A percentile compares a stretch with the other conserved stretches of the same genome.
Evolutionary conservation across 495 filamentous ascomycete genomes (phyloP).

Genomic region (Tuber brumale): DNA sequence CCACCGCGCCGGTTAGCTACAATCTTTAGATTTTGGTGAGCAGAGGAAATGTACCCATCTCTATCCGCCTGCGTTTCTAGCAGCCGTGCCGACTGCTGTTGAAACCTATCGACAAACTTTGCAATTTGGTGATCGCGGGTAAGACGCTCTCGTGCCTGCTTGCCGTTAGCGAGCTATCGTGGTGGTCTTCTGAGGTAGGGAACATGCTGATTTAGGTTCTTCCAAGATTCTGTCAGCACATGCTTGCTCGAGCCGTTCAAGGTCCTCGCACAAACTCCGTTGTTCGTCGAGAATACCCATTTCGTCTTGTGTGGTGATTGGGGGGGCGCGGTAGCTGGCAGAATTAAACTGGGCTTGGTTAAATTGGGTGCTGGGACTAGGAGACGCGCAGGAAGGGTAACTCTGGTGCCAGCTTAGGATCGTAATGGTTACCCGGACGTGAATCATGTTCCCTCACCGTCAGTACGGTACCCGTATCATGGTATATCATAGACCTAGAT

Average conservation of each 20-base stretch:
- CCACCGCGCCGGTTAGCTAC: not conserved
- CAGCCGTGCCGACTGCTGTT: slow-evolving; percentile 72
- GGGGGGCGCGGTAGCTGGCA: slow-evolving; percentile 6
- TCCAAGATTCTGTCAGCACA: slow-evolving; percentile 81
- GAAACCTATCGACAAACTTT: slow-evolving; percentile 77
- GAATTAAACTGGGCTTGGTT: slow-evolving; percentile 8
- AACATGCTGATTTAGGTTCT: slow-evolving; percentile 71
- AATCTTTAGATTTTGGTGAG: not conserved
- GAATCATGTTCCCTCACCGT: not conserved
- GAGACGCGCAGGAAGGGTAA: slow-evolving; percentile 38
- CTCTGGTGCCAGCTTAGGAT: not conserved
- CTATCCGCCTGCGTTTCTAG: slow-evolving; percentile 79
- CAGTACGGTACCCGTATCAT: no score
- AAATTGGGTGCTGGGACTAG: slow-evolving; percentile 9
- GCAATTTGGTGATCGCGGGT: slow-evolving; percentile 84
- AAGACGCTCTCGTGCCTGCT: slow-evolving; percentile 73
- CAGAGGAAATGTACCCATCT: slow-evolving; percentile 45
- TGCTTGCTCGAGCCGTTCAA: slow-evolving; percentile 89
- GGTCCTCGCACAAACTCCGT: slow-evolving; percentile 85
- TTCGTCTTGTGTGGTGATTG: slow-evolving; percentile 9
- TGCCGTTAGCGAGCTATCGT: slow-evolving; percentile 41
- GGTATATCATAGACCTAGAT: not conserved
- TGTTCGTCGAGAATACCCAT: slow-evolving; percentile 72
- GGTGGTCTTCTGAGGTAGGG: not conserved
- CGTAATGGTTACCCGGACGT: slow-evolving; percentile 21